Percentiles rank a stretch among this genome's conserved stretches.
Conservation (phyloP, 768 basidiomycete species). For the Termitomyces sp. region DNA sequence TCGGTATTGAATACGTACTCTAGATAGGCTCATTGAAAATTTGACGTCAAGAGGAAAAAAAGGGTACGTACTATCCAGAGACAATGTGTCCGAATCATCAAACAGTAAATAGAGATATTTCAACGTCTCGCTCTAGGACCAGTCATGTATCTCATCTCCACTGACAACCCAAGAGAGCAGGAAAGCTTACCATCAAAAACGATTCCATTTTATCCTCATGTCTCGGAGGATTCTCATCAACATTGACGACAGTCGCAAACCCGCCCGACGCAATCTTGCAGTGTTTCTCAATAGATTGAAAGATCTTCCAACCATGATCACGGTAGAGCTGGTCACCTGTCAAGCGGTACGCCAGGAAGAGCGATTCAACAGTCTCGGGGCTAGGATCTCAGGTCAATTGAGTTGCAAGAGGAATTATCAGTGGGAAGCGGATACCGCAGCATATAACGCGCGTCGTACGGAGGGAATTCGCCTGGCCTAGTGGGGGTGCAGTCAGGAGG, state of each 20-base stretch:
- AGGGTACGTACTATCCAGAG: slow-evolving; percentile 60
- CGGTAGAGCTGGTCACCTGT: slow-evolving; percentile 83
- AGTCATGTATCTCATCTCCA: neutral
- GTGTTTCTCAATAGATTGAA: slow-evolving; percentile 82
- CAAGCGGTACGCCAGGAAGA: slow-evolving; percentile 87
- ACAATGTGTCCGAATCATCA: slow-evolving; percentile 64
- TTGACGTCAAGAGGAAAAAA: neutral
- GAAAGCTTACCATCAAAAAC: slow-evolving; percentile 70
- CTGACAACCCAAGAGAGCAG: neutral
- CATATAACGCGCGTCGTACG: slow-evolving; percentile 90
- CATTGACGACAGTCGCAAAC: slow-evolving; percentile 80
- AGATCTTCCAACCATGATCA: slow-evolving; percentile 83
- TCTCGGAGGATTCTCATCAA: slow-evolving; percentile 65
- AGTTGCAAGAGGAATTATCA: neutral
- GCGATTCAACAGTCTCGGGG: slow-evolving; percentile 92
- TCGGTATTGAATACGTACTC: slow-evolving; percentile 94
- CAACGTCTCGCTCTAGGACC: slow-evolving; percentile 71
- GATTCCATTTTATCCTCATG: slow-evolving; percentile 94
- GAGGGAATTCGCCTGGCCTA: slow-evolving; percentile 35
- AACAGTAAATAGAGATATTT: slow-evolving; percentile 92
- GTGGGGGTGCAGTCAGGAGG: neutral
- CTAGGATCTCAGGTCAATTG: slow-evolving; percentile 28
- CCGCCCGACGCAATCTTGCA: slow-evolving; percentile 77
- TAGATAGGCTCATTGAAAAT: slow-evolving; percentile 19
- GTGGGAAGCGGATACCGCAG: slow-evolving; percentile 46